phyloP scores from a whole-genome alignment of 805 yeast genomes.

The Schwanniomyces sp. region DNA sequence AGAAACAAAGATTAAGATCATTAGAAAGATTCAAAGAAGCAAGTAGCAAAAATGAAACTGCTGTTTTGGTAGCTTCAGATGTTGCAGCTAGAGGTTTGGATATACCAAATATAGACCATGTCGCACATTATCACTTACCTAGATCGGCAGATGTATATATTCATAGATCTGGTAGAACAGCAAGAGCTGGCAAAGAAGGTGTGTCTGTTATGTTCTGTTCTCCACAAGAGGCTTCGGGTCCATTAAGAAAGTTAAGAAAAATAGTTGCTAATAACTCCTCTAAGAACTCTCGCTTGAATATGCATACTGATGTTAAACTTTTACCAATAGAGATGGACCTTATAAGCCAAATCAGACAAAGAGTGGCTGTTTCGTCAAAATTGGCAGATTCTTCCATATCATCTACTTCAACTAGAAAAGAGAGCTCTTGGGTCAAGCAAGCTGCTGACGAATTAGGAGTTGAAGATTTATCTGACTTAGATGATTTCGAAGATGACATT shows the following conservation, averaged over 20 bases:
- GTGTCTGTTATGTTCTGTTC: constrained; percentile 93
- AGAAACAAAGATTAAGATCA: constrained; percentile 84
- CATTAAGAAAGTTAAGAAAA: constrained; percentile 71
- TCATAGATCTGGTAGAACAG: constrained; percentile 98
- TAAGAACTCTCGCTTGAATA: constrained; percentile 24
- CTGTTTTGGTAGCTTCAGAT: constrained; percentile 88
- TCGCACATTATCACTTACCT: constrained; percentile 93
- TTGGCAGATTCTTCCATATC: constrained; percentile 73
- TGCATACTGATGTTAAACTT: constrained; percentile 55
- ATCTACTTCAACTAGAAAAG: constrained; percentile 59
- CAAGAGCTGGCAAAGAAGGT: constrained; percentile 91
- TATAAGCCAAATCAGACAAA: constrained; percentile 64
- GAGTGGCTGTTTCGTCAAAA: constrained; percentile 68
- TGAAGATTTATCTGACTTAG: constrained; percentile 66
- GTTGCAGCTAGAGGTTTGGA: constrained; percentile 98
- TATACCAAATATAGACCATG: constrained; percentile 87
- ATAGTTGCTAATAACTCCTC: constrained; percentile 40
- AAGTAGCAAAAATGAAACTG: constrained; percentile 44
- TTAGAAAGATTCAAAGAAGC: constrained; percentile 75
- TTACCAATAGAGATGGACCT: constrained; percentile 78
- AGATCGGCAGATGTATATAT: constrained; percentile 91
- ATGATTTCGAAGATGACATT: constrained; percentile 60
- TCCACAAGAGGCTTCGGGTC: constrained; percentile 91
- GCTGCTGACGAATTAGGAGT: constrained; percentile 94
- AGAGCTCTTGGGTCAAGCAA: constrained; percentile 77